Evolutionary conservation across 169 alveolate genomes (phyloP).

Genomic region (Plasmodium gallinaceum): DNA sequence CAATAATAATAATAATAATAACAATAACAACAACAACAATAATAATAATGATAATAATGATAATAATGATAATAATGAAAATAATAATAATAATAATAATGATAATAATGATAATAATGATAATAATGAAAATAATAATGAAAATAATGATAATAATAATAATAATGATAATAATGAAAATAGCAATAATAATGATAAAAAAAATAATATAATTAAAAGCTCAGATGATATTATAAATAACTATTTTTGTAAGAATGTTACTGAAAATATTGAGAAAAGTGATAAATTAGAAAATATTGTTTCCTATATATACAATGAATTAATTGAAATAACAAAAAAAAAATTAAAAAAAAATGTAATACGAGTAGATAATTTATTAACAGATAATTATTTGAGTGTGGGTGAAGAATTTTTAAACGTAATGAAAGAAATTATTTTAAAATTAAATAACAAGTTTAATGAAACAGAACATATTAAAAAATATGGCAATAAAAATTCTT

Average conservation of each 20-base stretch:
- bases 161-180: background rate
- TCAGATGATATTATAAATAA: conserved; percentile 30
- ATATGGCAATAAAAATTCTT: background rate
- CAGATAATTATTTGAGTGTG: conserved; percentile 15
- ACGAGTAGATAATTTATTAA: conserved; percentile 14
- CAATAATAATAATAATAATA: background rate
- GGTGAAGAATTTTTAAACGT: conserved; percentile 68
- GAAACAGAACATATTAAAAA: background rate
- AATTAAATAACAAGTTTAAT: conserved; percentile 11
- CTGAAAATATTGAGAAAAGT: conserved; percentile 41
- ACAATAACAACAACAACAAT: background rate
- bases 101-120: background rate
- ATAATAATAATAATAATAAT: background rate
- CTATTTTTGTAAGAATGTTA: conserved; percentile 44
- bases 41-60: background rate
- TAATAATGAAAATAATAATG: background rate
- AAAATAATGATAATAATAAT: background rate
- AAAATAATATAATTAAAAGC: background rate
- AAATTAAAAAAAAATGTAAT: conserved; percentile 57
- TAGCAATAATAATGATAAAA: background rate
- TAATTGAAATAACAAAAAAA: conserved; percentile 66
- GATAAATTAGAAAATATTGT: conserved; percentile 38
- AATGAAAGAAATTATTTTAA: conserved; percentile 36
- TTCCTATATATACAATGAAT: conserved; percentile 34
- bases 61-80: background rate